Evolutionary conservation across 352 stramenopile genomes (phyloP).

Genomic region (Aphanomyces invadans): DNA sequence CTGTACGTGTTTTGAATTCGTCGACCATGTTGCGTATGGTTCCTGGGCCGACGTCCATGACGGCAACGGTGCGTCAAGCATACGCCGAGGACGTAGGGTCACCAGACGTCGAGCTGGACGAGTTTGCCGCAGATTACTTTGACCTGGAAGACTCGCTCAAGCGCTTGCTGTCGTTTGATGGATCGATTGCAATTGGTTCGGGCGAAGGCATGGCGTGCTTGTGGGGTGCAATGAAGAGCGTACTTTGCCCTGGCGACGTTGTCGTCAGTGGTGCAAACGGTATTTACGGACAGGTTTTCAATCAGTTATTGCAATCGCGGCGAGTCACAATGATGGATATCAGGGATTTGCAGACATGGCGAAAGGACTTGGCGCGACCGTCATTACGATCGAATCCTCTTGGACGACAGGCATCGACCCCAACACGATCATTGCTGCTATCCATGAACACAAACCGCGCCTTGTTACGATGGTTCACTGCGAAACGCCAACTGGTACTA

Average conservation of each 20-base stretch:
- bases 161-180: slow-evolving; percentile 32
- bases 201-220: slow-evolving; percentile 48
- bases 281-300: slow-evolving; percentile 34
- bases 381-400: slow-evolving; percentile 34
- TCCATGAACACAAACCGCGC: slow-evolving; percentile 37
- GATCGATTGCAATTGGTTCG: slow-evolving; percentile 42
- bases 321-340: too few species aligned
- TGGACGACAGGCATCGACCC: slow-evolving; percentile 39
- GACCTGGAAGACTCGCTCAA: slow-evolving; percentile 34
- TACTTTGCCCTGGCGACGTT: slow-evolving; percentile 32
- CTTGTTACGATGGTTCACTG: slow-evolving; percentile 50
- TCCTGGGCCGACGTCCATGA: slow-evolving; percentile 38
- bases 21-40: slow-evolving; percentile 27
- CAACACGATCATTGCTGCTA: slow-evolving; percentile 31
- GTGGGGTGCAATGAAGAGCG: slow-evolving; percentile 49
- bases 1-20: too few species aligned
- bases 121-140: slow-evolving; percentile 51
- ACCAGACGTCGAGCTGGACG: slow-evolving; percentile 36
- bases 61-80: slow-evolving; percentile 33
- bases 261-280: slow-evolving; percentile 45
- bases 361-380: slow-evolving; percentile 33
- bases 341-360: slow-evolving; percentile 46
- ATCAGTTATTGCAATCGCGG: neutral
- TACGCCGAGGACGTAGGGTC: slow-evolving; percentile 35
- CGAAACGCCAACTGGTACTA: slow-evolving; percentile 37